Base-by-base conservation (phyloP, 2,329 filamentous ascomycete species). In the Sclerotinia sclerotiorum region DNA sequence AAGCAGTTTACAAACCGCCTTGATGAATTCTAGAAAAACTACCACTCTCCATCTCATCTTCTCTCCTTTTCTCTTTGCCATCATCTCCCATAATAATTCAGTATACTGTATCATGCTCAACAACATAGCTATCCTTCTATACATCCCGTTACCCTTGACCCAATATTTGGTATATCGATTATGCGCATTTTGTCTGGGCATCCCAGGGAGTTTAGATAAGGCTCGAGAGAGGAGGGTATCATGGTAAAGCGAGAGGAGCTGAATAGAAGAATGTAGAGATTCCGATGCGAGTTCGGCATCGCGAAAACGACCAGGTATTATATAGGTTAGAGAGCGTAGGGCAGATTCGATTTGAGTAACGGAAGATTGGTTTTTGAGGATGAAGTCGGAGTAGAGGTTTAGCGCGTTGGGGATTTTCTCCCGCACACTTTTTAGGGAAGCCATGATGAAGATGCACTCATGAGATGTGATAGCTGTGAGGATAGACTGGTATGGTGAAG, bases 31-130 rank as follows among this genome's bases (percentile, higher is more conserved):
- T 29, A 99, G 83, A 4, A 96, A 77, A 15, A 98, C 88, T 7
- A 98, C 88, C 0, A 96, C 88, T 64, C 92, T 88, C 95, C 95
- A 99, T 42, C 93, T 87, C 35, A 90, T 88, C 79, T 96, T 86
- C 56, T 90, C 93, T 24, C 92, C 91, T 71, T 89, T 89, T 61
- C 94, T 86, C 80, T 97, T 96, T 39, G 94, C 94, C 39, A 91
- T 87, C 95, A 99, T 99, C 79, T 99, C 95, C 86, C 94, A 95
- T n/a, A 99, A 82, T 42, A 99, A 83, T 80, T 99, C 93, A 0
- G 94, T 97, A 77, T 98, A 98, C 73, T 95, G 91, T 35, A 97
- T 91, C 81, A 97, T 90, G 78, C 97, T 93, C 61, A 99, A 82
- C 5, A 93, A 82, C 72, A 94, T 85, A 52, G 94, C 94, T 67